Evolutionary conservation across 495 filamentous ascomycete species (phyloP).

Genomic region (Recurvomyces mirabilis): DNA sequence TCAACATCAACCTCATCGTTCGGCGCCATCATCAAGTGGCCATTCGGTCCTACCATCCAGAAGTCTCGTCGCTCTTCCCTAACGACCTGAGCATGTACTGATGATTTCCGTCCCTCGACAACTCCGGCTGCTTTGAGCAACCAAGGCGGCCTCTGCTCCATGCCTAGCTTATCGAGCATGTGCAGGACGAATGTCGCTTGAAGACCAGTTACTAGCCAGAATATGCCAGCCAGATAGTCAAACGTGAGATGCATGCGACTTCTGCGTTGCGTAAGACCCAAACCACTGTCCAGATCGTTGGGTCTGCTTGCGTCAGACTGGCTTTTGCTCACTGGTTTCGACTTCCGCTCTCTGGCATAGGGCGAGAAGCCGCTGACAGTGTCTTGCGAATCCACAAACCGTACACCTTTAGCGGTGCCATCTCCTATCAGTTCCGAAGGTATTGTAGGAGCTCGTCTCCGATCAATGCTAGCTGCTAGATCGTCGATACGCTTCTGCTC

Average conservation of each 20-base stretch:
- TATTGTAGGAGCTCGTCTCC: slow-evolving; percentile 22
- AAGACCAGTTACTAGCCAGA: slow-evolving; percentile 51
- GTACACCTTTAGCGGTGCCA: slow-evolving; percentile 15
- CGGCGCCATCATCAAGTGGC: slow-evolving; percentile 44
- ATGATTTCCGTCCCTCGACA: not conserved
- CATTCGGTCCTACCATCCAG: slow-evolving; percentile 47
- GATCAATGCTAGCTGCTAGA: slow-evolving; percentile 16
- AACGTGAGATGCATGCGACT: slow-evolving; percentile 61
- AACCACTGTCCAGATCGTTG: slow-evolving; percentile 42
- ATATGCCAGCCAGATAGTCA: slow-evolving; percentile 63
- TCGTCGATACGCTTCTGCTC: slow-evolving; percentile 60
- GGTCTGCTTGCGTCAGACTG: slow-evolving; percentile 24
- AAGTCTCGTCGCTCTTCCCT: slow-evolving; percentile 35
- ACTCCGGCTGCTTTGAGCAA: slow-evolving; percentile 41
- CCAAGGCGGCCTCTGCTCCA: slow-evolving; percentile 52
- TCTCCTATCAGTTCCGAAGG: slow-evolving; percentile 34
- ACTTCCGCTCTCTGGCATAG: slow-evolving; percentile 51
- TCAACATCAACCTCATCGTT: slow-evolving; percentile 66
- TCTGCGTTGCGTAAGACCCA: slow-evolving; percentile 64
- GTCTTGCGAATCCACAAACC: slow-evolving; percentile 15
- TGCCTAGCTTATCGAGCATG: slow-evolving; percentile 47
- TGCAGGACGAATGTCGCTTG: slow-evolving; percentile 44
- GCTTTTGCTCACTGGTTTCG: slow-evolving; percentile 31
- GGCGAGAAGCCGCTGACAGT: slow-evolving; percentile 32
- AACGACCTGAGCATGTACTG: not conserved